These are phyloP conservation scores for Arthrobotrys sphaeroides DNA, from an alignment of 2,329 filamentous ascomycete species.

Conservation along the genomic window DNA sequence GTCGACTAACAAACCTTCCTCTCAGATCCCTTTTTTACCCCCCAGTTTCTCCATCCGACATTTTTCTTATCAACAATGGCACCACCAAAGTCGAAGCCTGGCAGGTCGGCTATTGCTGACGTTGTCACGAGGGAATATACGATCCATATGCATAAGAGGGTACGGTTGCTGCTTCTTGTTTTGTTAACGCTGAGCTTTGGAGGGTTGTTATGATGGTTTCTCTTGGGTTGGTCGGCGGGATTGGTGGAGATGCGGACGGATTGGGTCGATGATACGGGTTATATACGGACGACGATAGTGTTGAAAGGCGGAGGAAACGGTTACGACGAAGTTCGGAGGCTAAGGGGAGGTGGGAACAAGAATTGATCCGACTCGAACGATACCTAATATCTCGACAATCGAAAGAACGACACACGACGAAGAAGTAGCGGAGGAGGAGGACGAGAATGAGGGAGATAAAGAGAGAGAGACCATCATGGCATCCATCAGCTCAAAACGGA, in stretches of 20 bases:
- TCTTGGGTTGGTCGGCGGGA: constrained; percentile 21
- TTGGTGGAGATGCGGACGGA: neutral
- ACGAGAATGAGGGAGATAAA: too few species aligned
- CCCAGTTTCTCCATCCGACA: neutral
- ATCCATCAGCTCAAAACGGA: neutral
- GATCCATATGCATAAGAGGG: constrained; percentile 99
- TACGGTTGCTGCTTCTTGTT: constrained; percentile 66
- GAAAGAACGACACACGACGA: neutral
- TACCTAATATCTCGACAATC: neutral
- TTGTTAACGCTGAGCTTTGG: constrained; percentile 11
- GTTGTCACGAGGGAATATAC: constrained; percentile 99
- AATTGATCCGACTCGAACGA: neutral
- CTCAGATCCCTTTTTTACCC: constrained; percentile 8
- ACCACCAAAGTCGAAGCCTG: constrained; percentile 71
- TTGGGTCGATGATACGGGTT: neutral
- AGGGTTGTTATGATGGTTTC: constrained; percentile 48
- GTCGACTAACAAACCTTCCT: constrained; percentile 12
- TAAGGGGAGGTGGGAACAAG: neutral
- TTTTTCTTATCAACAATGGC: constrained; percentile 69
- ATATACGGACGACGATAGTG: neutral
- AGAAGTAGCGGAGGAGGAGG: neutral
- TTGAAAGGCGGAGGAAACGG: neutral
- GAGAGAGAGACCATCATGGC: constrained; percentile 59
- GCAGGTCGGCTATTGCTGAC: constrained; percentile 95
- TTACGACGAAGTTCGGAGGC: neutral